Conservation (phyloP, 352 stramenopile genomes). For the Bremia lactucae region DNA sequence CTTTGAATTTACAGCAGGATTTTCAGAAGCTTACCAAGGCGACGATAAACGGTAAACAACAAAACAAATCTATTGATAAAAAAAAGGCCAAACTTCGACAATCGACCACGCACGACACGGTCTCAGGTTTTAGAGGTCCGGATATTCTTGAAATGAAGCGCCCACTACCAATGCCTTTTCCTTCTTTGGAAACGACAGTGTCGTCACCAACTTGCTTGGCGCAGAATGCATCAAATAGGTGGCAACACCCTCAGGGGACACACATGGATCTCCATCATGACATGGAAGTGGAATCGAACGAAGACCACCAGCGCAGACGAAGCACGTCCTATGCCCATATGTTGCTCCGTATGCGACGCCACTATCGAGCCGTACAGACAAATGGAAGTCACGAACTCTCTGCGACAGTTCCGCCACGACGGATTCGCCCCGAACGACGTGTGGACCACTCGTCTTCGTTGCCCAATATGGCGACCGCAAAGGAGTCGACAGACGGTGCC, state of each 20-base stretch:
- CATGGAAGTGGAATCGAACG: slow-evolving; percentile 15
- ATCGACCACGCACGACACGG: too few relatives aligned
- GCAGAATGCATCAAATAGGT: too few relatives aligned
- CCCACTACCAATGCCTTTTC: slow-evolving; percentile 9
- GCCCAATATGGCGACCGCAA: neutral
- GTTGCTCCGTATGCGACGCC: slow-evolving; percentile 17
- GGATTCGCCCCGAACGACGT: slow-evolving; percentile 10
- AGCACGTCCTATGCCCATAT: slow-evolving; percentile 16
- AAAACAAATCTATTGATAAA: slow-evolving; percentile 3
- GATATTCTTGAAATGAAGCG: slow-evolving; percentile 19
- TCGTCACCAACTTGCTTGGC: slow-evolving; percentile 9
- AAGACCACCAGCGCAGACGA: slow-evolving; percentile 18
- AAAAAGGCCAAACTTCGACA: slow-evolving; percentile 14
- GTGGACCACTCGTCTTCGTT: slow-evolving; percentile 14
- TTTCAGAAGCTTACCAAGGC: neutral
- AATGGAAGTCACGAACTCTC: slow-evolving; percentile 8
- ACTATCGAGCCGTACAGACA: slow-evolving; percentile 20
- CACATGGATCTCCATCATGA: too few relatives aligned
- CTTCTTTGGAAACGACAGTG: slow-evolving; percentile 21
- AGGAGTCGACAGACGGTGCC: neutral
- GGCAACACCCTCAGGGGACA: slow-evolving; percentile 5
- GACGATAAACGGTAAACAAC: slow-evolving; percentile 1
- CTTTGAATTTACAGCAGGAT: neutral
- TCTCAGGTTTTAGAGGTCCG: too few relatives aligned
- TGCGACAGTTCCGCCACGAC: slow-evolving; percentile 13